Evolutionary conservation across 2,329 filamentous ascomycete species (phyloP), one percentile per base, ranked within the genome.

Genomic region (Phoma sp.): DNA sequence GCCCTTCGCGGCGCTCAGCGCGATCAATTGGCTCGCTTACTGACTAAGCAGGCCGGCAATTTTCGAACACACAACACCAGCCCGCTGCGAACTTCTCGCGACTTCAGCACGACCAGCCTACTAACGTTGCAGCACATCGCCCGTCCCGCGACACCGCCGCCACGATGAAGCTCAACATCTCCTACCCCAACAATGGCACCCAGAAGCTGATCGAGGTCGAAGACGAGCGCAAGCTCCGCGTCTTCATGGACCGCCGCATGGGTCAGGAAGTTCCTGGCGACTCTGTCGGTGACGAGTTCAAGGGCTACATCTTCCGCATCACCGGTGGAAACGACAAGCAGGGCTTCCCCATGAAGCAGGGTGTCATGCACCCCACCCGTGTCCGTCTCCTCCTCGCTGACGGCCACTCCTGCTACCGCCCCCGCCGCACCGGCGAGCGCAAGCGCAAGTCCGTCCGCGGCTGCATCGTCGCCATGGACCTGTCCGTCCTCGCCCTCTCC

Each of bases 261-360:
- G 91, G 91, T 77, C 86, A 89, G 75, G 91, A 97, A 84, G 90
- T 99, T 73, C 82, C 90, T 73, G 95, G 89, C 76, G 96, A 99
- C 84, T 89, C 88, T 78, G 86, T 99, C 76, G 95, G 95, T 77
- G 93, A 98, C 78, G 95, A 99, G 84, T 99, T 96, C 90, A 97
- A 97, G 87, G 95, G 95, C 82, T 99, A 99, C 86, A 89, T 99
- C 85, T 92, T 99, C 89, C 89, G 88, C 80, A 98, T 99, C 85
- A 99, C 95, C 75, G 96, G 95, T 78, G 95, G 96, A 79, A 99
- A 99, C 90, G 95, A 99, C 90, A 99, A 99, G 91, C 96, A 99
- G 87, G 95, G 95, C 85, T 99, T 99, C 88, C 95, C 95, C 74
- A 99, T 99, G 95, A 99, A 99, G 92, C 96, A 99, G 89, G 95